Evolutionary conservation across 208 protist genomes (phyloP), one percentile per base, ranked within the genome.

Genomic region (Strigomonas galati): DNA sequence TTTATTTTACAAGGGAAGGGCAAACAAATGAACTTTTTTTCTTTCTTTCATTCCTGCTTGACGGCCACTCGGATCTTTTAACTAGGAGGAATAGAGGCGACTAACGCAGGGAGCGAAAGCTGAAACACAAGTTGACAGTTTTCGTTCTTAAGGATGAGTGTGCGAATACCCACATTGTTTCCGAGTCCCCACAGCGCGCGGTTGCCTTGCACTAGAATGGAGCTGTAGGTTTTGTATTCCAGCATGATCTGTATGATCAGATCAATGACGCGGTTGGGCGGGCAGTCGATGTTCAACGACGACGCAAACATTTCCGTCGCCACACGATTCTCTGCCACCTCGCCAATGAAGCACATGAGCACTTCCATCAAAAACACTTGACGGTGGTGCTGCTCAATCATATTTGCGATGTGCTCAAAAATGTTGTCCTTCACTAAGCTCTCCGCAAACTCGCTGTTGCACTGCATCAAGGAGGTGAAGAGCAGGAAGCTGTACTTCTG

Each of bases 401-500:
- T 48, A 54, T 74, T 69, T 6, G 68, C 75, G 14, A 87, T 54
- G 69, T 95, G 85, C 46, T 87, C 75, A 10, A 95, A 14, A 24
- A 86, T 80, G 24, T 69, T 40, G 19, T 79, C 55, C 54, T 82
- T 64, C 15, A 84, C 74, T 12, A 95, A 62, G 58, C 51, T 66
- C 44, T 81, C 70, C 17, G 79, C 90, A 44, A 85, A 82, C 57
- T 66, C 51, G 21, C 65, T 56, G 55, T 82, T 74, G 3, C 67
- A 64, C 10, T 53, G 62, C 35, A 93, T 66, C 31, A 93, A 71
- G 19, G 72, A 78, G 0, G 87, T 79, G n/a, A 89, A 86, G 31
- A 96, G 78, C 53, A 67, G 75, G 10, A 92, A 70, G n/a, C 85
- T 75, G 70, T 92, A 96, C 65, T 96, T 96, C 61, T 96, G 90